A percentile compares a stretch with the other conserved stretches of the same genome.
These are phyloP conservation scores for Piloderma croceum DNA, from an alignment of 768 basidiomycete genomes.

Conservation along the genomic window DNA sequence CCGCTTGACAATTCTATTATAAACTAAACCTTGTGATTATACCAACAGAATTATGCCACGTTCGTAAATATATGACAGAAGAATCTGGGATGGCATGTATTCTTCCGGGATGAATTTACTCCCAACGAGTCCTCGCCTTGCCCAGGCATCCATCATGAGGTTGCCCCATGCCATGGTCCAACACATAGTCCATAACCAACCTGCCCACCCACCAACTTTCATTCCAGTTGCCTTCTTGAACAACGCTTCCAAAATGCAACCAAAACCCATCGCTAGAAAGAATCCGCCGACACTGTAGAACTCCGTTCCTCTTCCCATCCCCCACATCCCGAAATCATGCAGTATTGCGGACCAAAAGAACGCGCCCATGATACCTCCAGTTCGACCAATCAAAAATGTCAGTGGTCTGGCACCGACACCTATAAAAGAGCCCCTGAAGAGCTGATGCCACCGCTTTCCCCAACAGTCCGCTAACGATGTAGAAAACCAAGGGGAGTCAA, in stretches of 20 bases:
- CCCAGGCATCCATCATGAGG: slow-evolving; percentile 47
- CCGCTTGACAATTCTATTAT: too few relatives aligned
- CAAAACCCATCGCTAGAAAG: slow-evolving; percentile 30
- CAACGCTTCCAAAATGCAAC: slow-evolving; percentile 23
- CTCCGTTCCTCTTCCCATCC: slow-evolving; percentile 50
- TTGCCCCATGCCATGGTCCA: slow-evolving; percentile 48
- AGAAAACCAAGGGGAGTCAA: slow-evolving; percentile 49
- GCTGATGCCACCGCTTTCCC: slow-evolving; percentile 64
- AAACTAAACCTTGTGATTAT: too few relatives aligned
- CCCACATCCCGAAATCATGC: slow-evolving; percentile 54
- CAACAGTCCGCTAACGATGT: slow-evolving; percentile 61
- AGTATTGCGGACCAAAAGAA: slow-evolving; percentile 57
- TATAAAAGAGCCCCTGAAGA: slow-evolving; percentile 55
- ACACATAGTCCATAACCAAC: slow-evolving; percentile 45
- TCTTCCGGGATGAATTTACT: slow-evolving; percentile 36
- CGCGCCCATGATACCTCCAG: slow-evolving; percentile 47
- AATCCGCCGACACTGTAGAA: slow-evolving; percentile 25
- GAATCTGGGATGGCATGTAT: too few relatives aligned
- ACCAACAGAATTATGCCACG: too few relatives aligned
- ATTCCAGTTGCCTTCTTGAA: slow-evolving; percentile 28
- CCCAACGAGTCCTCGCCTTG: slow-evolving; percentile 35
- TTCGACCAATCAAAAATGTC: slow-evolving; percentile 38
- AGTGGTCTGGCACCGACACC: slow-evolving; percentile 44
- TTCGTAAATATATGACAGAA: too few relatives aligned
- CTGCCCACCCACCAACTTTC: slow-evolving; percentile 41